These are phyloP conservation scores for Canavalia ensiformis DNA, from an alignment of 306 rosid species.

Conservation along the genomic window DNA sequence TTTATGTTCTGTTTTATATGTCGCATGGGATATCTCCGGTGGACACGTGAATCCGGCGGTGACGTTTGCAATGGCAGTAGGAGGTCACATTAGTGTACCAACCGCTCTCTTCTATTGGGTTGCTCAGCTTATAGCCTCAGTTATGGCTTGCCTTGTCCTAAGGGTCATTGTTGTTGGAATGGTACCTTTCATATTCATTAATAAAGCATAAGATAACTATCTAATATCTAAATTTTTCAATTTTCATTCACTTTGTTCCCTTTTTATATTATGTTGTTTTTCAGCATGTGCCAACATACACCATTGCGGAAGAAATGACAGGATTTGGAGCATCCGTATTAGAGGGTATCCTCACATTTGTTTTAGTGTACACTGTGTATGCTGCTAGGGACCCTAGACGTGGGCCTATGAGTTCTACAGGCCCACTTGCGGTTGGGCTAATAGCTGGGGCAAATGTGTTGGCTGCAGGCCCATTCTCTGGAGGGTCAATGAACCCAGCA, in stretches of 20 bases:
- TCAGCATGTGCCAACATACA: constrained; percentile 74
- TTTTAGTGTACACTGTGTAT: constrained; percentile 75
- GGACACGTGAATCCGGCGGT: constrained; percentile 94
- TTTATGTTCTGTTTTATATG: constrained; percentile 62
- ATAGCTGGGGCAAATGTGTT: constrained; percentile 74
- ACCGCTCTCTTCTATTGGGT: constrained; percentile 84
- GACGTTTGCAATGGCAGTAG: constrained; percentile 82
- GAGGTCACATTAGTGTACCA: constrained; percentile 81
- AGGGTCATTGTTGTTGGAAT: constrained; percentile 74
- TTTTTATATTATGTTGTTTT: not conserved
- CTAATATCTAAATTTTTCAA: not conserved
- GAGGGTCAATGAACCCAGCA: constrained; percentile 91
- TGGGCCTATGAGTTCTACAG: constrained; percentile 59
- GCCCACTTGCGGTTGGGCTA: constrained; percentile 72
- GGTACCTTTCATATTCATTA: constrained; percentile 50
- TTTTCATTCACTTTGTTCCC: not conserved
- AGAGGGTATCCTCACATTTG: constrained; percentile 82
- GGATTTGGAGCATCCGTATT: constrained; percentile 91
- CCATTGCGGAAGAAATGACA: constrained; percentile 83
- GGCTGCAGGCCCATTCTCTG: constrained; percentile 86
- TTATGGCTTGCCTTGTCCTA: constrained; percentile 81
- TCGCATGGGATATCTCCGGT: constrained; percentile 71
- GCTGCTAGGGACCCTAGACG: constrained; percentile 75
- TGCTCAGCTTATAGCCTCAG: constrained; percentile 80
- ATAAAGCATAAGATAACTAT: not conserved